These are phyloP conservation scores for Camelina hispida DNA, from an alignment of 345 rosid species.

Conservation along the genomic window DNA sequence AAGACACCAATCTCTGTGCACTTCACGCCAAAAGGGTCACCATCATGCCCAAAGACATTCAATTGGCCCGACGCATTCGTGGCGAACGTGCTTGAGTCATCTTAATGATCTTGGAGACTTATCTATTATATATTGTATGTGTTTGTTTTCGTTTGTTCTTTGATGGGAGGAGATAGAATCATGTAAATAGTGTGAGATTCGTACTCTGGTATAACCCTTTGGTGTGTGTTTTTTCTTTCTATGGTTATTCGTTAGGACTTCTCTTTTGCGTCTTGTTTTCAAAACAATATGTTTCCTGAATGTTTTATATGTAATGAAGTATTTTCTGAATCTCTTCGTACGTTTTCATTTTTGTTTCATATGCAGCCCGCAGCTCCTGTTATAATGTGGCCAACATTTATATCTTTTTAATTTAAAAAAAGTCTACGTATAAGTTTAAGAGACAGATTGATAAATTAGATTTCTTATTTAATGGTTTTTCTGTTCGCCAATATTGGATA, in stretches of 20 bases:
- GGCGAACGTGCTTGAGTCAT: conserved; percentile 62
- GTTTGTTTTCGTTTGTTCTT: background rate
- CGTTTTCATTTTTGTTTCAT: background rate
- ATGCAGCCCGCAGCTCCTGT: too few relatives aligned
- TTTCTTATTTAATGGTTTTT: too few relatives aligned
- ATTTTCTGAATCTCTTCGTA: background rate
- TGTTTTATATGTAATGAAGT: background rate
- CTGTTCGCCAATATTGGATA: too few relatives aligned
- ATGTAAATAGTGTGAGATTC: background rate
- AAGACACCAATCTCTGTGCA: conserved; percentile 69
- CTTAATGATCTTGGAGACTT: background rate
- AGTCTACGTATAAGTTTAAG: too few relatives aligned
- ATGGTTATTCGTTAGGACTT: background rate
- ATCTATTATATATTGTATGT: background rate
- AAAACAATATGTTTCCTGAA: background rate
- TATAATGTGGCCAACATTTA: too few relatives aligned
- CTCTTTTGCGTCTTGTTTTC: background rate
- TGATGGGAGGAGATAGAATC: background rate
- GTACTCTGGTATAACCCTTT: background rate
- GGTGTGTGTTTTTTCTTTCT: background rate
- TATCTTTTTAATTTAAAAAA: too few relatives aligned
- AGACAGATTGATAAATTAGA: too few relatives aligned
- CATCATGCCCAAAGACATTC: conserved; percentile 74
- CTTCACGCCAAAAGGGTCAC: conserved; percentile 73
- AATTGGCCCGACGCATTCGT: conserved; percentile 65